These are phyloP conservation scores for Exophiala aquamarina DNA, from an alignment of 2,329 filamentous ascomycete species.

Conservation along the genomic window DNA sequence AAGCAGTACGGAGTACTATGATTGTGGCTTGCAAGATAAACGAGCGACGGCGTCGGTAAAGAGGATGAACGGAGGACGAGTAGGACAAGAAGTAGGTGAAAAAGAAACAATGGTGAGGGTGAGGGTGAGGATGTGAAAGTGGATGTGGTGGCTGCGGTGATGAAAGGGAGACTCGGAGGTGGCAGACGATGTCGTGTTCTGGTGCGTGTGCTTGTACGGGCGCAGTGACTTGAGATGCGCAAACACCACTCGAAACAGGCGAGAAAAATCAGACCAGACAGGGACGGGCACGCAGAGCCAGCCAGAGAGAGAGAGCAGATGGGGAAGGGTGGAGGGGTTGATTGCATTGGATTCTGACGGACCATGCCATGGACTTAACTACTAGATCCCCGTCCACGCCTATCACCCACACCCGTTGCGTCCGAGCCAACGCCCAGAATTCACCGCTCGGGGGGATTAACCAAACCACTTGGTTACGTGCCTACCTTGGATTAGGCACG, in stretches of 20 bases:
- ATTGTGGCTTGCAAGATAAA: conserved; percentile 13
- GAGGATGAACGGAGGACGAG: conserved; percentile 10
- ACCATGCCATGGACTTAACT: no score
- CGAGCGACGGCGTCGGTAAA: conserved; percentile 17
- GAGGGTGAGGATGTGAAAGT: conserved; percentile 17
- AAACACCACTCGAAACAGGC: not conserved
- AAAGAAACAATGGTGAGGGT: conserved; percentile 12
- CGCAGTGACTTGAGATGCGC: not conserved
- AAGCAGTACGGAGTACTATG: conserved; percentile 12
- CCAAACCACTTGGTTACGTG: no score
- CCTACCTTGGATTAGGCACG: no score
- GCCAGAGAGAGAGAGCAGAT: no score
- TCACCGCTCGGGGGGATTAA: no score
- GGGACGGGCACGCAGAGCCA: not conserved
- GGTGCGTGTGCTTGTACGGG: not conserved
- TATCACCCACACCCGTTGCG: no score
- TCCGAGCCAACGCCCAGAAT: no score
- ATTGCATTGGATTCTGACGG: no score
- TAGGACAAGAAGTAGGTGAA: conserved; percentile 5
- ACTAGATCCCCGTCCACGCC: no score
- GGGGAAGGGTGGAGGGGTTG: no score
- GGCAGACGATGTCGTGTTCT: not conserved
- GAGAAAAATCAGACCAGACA: not conserved
- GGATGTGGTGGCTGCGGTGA: conserved; percentile 21
- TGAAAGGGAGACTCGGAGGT: conserved; percentile 17